A percentile compares a stretch with the other conserved stretches of the same genome.
phyloP scores from a whole-genome alignment of 2,329 filamentous ascomycete species.

The Blastomyces parvus region DNA sequence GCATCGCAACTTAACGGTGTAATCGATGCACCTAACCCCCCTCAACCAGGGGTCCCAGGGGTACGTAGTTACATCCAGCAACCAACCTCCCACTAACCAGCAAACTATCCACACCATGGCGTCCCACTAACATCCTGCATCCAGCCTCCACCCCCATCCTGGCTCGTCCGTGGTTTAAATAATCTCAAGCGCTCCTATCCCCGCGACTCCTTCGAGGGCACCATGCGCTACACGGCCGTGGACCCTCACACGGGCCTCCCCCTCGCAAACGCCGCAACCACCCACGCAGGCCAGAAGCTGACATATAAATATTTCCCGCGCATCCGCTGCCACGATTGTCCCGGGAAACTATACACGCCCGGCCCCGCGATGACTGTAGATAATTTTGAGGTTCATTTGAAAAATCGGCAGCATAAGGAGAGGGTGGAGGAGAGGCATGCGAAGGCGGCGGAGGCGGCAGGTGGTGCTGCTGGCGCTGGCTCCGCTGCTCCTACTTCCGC shows the following conservation, averaged over 20 bases:
- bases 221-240: slow-evolving; percentile 82
- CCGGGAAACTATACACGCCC: slow-evolving; percentile 86
- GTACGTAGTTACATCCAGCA: slow-evolving; percentile 30
- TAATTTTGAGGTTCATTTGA: slow-evolving; percentile 88
- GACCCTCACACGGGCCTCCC: slow-evolving; percentile 61
- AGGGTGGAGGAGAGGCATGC: slow-evolving; percentile 50
- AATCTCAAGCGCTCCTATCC: slow-evolving; percentile 62
- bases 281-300: slow-evolving; percentile 49
- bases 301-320: slow-evolving; percentile 78
- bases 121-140: slow-evolving; percentile 11
- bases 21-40: slow-evolving; percentile 38
- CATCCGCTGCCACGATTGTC: slow-evolving; percentile 86
- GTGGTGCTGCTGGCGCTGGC: neutral
- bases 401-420: slow-evolving; percentile 70
- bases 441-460: slow-evolving; percentile 15
- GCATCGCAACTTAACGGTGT: slow-evolving; percentile 35
- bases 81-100: slow-evolving; percentile 13
- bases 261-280: slow-evolving; percentile 38
- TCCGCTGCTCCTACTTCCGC: neutral
- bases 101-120: slow-evolving; percentile 12
- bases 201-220: slow-evolving; percentile 73
- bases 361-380: slow-evolving; percentile 74
- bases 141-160: slow-evolving; percentile 74
- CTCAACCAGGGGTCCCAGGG: slow-evolving; percentile 33
- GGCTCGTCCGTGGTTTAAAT: slow-evolving; percentile 68